phyloP scores from a whole-genome alignment of 805 yeast species.

The Lachancea sp. region DNA sequence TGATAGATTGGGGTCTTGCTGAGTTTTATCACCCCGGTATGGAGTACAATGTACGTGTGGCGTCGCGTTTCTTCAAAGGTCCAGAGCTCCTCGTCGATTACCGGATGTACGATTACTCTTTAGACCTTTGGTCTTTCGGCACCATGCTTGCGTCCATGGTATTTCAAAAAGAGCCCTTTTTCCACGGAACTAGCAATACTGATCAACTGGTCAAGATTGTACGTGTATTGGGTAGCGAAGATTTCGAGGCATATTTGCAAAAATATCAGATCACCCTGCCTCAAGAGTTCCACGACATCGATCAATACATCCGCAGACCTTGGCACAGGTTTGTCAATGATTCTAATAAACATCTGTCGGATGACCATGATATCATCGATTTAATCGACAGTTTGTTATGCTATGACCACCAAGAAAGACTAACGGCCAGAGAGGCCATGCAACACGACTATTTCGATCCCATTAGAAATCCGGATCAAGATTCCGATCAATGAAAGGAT shows the following conservation, averaged over 20 bases:
- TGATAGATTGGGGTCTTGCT: constrained; percentile 95
- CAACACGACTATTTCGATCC: constrained; percentile 45
- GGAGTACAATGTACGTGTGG: constrained; percentile 89
- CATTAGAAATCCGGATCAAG: constrained; percentile 10
- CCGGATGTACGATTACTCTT: constrained; percentile 82
- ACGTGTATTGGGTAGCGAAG: constrained; percentile 80
- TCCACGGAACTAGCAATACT: constrained; percentile 83
- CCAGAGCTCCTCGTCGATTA: constrained; percentile 85
- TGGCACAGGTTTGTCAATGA: constrained; percentile 74
- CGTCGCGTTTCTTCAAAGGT: constrained; percentile 88
- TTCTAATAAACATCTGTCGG: constrained; percentile 56
- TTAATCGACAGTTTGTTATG: constrained; percentile 72
- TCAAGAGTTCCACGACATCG: constrained; percentile 72
- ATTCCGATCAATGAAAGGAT: background rate
- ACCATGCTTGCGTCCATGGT: constrained; percentile 88
- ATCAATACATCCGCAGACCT: constrained; percentile 71
- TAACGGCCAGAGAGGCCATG: constrained; percentile 87
- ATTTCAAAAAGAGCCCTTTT: constrained; percentile 86
- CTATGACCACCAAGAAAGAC: constrained; percentile 83
- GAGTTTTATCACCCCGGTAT: constrained; percentile 87
- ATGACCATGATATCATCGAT: constrained; percentile 68
- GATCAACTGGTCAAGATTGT: constrained; percentile 90
- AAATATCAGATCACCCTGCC: constrained; percentile 70
- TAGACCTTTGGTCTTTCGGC: constrained; percentile 92
- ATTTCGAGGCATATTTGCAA: constrained; percentile 56